Percentiles rank a stretch among this genome's conserved stretches.
Conservation (phyloP, 2,329 filamentous ascomycete genomes). For the Epichloe brachyelytri region DNA sequence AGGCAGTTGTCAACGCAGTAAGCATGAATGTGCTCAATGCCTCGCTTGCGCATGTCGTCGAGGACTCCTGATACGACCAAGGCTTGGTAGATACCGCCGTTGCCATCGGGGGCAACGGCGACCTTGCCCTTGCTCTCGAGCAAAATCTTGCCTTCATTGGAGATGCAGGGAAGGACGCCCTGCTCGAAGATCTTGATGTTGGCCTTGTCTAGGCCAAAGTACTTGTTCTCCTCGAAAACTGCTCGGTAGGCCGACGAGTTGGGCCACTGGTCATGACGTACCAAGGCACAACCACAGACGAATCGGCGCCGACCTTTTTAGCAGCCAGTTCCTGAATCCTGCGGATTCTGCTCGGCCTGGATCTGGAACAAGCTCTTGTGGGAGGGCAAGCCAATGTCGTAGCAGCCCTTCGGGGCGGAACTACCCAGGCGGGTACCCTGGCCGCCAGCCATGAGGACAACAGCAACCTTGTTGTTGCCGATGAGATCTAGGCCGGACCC, state of each 20-base stretch:
- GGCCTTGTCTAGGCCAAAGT: constrained; percentile 76
- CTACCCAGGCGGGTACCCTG: constrained; percentile 92
- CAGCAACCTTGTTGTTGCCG: constrained; percentile 60
- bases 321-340: constrained; percentile 74
- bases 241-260: constrained; percentile 80
- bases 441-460: constrained; percentile 93
- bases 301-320: constrained; percentile 44
- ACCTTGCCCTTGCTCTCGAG: constrained; percentile 83
- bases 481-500: constrained; percentile 69
- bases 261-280: constrained; percentile 99
- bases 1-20: constrained; percentile 99
- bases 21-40: constrained; percentile 87
- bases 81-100: constrained; percentile 92
- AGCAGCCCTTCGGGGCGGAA: constrained; percentile 94
- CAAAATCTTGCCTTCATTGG: constrained; percentile 93
- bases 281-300: constrained; percentile 68
- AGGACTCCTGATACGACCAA: constrained; percentile 70
- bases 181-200: constrained; percentile 94
- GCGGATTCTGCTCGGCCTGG: constrained; percentile 83
- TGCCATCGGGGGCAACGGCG: constrained; percentile 91
- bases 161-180: constrained; percentile 91
- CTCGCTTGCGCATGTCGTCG: constrained; percentile 76
- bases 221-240: constrained; percentile 83
- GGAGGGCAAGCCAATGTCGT: constrained; percentile 86
- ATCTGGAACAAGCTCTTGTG: constrained; percentile 95